Evolutionary conservation across 2,329 filamentous ascomycete species (phyloP), one percentile per base, ranked within the genome.

Genomic region (Fusarium sp.): DNA sequence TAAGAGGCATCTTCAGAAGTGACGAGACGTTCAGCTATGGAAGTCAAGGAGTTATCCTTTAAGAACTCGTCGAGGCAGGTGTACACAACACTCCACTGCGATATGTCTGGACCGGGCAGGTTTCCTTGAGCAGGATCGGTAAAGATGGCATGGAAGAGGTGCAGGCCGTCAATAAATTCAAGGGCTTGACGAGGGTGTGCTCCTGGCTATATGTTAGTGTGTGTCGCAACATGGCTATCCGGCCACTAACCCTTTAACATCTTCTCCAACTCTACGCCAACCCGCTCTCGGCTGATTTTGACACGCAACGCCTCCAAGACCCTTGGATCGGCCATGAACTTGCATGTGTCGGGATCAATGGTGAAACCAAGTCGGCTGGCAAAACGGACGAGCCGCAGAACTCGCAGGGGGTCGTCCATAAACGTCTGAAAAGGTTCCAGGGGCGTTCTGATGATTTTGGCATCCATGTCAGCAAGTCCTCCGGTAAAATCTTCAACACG

Each of bases 281-380:
- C 90, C 60, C 96, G 86, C 79, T 99, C 96, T 57, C 94, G 89
- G 75, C 93, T 98, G 71, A 99, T 98, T 78, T 99, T 99, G 30
- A 91, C 79, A 51, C 87, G 89, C n/a, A 99, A 82, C 6, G 93
- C 92, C 13, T 90, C 84, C 62, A 94, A 86, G 50, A 99, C 96
- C n/a, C 87, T 85, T n/a, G 82, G 77, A 70, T 97, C 86, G 14
- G 85, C 86, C 95, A 99, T 99, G 25, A 88, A 90, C 43, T 83
- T 77, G 75, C 91, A 88, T 0, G 91, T 90, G 30, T 86, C 84
- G 0, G 84, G 78, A 67, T 97, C 92, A 68, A 99, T 97, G 12
- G 80, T 82, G 77, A 97, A 99, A 46, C 86, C 85, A 10, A 98
- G 84, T 21, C 94, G 88, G 75, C 93, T 97, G 7, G 95, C 93